Percentiles rank a stretch among this genome's conserved stretches.
phyloP scores from a whole-genome alignment of 2,329 filamentous ascomycete species.

The Diatrype stigma region DNA sequence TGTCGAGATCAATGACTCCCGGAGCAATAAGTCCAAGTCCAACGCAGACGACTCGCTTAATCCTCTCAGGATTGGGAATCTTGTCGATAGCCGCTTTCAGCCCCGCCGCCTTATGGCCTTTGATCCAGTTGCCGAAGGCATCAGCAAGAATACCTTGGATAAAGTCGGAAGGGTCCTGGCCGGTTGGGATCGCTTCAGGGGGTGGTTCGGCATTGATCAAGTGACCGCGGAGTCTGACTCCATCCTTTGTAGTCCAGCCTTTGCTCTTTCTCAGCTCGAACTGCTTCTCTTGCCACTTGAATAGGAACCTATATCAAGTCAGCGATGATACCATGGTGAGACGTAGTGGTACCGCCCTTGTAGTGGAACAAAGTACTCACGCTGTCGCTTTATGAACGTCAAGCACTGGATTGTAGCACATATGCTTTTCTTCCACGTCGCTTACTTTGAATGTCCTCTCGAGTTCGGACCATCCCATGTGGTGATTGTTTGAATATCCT shows the following conservation, averaged over 20 bases:
- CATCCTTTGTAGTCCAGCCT: not conserved
- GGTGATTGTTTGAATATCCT: not conserved
- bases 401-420: not conserved
- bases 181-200: not conserved
- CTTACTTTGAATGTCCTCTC: not conserved
- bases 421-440: not conserved
- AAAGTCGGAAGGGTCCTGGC: not conserved
- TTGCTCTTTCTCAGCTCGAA: not conserved
- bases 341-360: not conserved
- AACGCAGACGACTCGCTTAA: conserved; percentile 10
- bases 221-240: too few species aligned
- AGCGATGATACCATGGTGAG: not conserved
- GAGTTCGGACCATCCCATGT: not conserved
- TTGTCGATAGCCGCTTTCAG: conserved; percentile 6
- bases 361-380: not conserved
- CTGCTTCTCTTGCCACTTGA: not conserved
- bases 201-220: not conserved
- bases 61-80: conserved; percentile 7
- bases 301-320: not conserved
- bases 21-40: conserved; percentile 4
- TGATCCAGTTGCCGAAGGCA: conserved; percentile 8
- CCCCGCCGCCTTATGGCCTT: conserved; percentile 1
- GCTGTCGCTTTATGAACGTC: not conserved
- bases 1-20: not conserved
- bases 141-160: conserved; percentile 5